Conservation (phyloP, 768 basidiomycete species). For the Mycena rebaudengoi region DNA sequence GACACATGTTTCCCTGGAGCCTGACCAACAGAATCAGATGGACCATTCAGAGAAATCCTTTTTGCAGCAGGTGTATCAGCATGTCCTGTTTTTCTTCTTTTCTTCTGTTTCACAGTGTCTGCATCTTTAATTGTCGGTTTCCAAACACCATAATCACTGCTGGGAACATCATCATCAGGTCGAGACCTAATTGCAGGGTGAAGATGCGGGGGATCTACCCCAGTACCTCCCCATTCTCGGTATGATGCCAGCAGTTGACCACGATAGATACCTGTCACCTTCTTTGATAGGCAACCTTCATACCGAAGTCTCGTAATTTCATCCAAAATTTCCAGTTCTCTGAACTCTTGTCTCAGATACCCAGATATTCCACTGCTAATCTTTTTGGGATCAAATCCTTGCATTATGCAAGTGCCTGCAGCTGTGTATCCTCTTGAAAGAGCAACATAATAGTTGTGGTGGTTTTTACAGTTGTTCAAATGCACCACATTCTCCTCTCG, state of each 20-base stretch:
- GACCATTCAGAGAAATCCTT: too few species aligned
- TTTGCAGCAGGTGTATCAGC: neutral
- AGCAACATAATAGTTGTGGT: neutral
- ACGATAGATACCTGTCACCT: neutral
- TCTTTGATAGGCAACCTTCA: neutral
- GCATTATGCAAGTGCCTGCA: neutral
- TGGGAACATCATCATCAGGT: neutral
- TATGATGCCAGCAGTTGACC: neutral
- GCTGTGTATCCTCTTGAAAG: neutral
- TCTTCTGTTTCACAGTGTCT: too few species aligned
- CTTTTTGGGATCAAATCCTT: neutral
- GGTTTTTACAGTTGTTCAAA: neutral
- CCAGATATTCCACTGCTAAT: neutral
- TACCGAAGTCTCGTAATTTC: neutral
- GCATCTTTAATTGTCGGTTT: neutral
- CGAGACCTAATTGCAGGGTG: neutral
- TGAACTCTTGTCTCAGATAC: neutral
- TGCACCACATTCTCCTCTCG: neutral
- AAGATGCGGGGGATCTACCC: neutral
- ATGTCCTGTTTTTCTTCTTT: neutral
- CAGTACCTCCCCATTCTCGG: neutral
- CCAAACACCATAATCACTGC: neutral
- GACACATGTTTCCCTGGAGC: neutral
- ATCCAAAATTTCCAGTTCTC: conserved; percentile 3
- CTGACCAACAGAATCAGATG: neutral